These are phyloP conservation scores for Ambrosia hybrid DNA, from an alignment of 140 eudicot species.

Conservation along the genomic window DNA sequence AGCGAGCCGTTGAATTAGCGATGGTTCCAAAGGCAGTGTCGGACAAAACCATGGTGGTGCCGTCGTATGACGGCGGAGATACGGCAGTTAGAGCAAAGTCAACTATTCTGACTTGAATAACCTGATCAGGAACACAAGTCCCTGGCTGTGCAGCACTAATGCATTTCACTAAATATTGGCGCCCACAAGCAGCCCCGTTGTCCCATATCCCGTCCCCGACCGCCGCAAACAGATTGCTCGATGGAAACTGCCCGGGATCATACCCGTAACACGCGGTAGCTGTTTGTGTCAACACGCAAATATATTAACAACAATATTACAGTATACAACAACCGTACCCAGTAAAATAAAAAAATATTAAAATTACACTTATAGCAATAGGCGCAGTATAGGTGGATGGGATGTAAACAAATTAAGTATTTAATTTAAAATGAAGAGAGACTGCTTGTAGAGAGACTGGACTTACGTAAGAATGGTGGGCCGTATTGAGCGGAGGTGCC, in stretches of 20 bases:
- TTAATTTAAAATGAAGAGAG: too few relatives aligned
- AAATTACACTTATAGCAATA: too few relatives aligned
- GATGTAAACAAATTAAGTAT: too few relatives aligned
- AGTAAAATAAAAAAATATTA: too few relatives aligned
- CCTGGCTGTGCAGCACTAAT: conserved; percentile 45
- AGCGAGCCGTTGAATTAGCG: conserved; percentile 31
- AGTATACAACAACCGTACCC: too few relatives aligned
- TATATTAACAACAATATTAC: neutral
- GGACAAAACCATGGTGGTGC: conserved; percentile 56
- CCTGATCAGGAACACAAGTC: conserved; percentile 39
- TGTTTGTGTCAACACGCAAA: conserved; percentile 5
- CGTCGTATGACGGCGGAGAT: conserved; percentile 29
- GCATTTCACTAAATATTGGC: conserved; percentile 62
- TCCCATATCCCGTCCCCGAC: conserved; percentile 74
- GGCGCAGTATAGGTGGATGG: too few relatives aligned
- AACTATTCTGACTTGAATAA: conserved; percentile 52
- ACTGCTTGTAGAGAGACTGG: too few relatives aligned
- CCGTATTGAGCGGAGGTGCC: conserved; percentile 53
- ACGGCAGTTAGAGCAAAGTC: conserved; percentile 36
- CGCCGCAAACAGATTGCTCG: conserved; percentile 60
- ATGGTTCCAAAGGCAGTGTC: conserved; percentile 51
- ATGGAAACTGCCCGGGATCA: conserved; percentile 58
- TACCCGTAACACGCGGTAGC: conserved; percentile 55
- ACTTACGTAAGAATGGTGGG: conserved; percentile 60
- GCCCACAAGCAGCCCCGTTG: conserved; percentile 67